These are phyloP conservation scores for Penicilliopsis zonata DNA, from an alignment of 495 filamentous ascomycete species.

Conservation along the genomic window DNA sequence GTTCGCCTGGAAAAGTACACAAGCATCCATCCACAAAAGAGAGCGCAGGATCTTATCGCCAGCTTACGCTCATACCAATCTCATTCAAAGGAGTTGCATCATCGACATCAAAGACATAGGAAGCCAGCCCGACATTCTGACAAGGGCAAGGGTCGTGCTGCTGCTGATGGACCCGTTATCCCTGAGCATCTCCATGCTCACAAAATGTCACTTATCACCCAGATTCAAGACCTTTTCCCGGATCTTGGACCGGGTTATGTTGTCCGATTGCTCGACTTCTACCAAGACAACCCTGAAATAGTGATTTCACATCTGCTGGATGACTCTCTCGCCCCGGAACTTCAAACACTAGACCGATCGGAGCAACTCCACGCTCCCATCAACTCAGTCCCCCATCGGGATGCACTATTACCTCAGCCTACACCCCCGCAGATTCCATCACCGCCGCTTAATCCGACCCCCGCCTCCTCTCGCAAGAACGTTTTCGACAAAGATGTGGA, in stretches of 20 bases:
- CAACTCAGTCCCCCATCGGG: conserved; percentile 11
- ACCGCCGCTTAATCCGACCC: conserved; percentile 12
- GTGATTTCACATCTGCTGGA: conserved; percentile 79
- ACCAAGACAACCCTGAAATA: conserved; percentile 63
- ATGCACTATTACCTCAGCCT: conserved; percentile 26
- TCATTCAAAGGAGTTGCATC: conserved; percentile 40
- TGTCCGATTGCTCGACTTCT: conserved; percentile 65
- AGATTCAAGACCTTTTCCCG: conserved; percentile 89
- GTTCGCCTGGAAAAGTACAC: conserved; percentile 43
- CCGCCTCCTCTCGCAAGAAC: conserved; percentile 41
- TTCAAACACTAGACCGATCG: conserved; percentile 26
- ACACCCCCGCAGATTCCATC: conserved; percentile 22
- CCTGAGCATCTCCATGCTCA: conserved; percentile 58
- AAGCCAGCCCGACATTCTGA: conserved; percentile 26
- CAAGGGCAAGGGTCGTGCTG: conserved; percentile 59
- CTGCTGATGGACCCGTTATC: conserved; percentile 21
- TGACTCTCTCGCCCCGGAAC: conserved; percentile 51
- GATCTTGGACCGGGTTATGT: conserved; percentile 78
- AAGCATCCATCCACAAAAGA: conserved; percentile 33
- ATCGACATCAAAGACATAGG: conserved; percentile 42
- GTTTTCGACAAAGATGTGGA: conserved; percentile 65
- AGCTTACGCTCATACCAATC: conserved; percentile 32
- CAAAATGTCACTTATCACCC: conserved; percentile 68
- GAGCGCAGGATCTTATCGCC: conserved; percentile 27
- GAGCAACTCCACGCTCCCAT: conserved; percentile 20